Conservation (phyloP, 1,139 yeast genomes). For the Lodderomyces beijingensis region DNA sequence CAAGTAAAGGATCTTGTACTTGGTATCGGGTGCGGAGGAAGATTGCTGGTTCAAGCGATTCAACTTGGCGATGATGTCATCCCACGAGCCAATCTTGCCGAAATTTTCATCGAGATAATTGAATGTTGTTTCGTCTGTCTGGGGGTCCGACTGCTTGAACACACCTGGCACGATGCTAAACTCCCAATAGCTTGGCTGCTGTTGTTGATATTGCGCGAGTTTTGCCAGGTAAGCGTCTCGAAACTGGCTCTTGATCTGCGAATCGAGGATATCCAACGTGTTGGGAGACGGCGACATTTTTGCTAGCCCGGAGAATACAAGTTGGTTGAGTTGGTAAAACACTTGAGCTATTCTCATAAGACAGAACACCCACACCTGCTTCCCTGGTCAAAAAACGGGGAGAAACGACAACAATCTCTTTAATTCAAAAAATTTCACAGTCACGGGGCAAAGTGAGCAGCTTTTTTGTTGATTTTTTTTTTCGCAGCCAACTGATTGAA, state of each 20-base stretch:
- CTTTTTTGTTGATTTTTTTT: too few relatives aligned
- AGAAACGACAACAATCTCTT: too few relatives aligned
- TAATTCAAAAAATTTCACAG: too few relatives aligned
- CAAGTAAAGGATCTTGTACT: conserved; percentile 36
- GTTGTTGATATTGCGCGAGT: conserved; percentile 12
- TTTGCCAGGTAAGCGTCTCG: conserved; percentile 14
- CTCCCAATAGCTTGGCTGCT: conserved; percentile 22
- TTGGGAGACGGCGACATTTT: conserved; percentile 9
- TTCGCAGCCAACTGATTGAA: too few relatives aligned
- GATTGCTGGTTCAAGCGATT: conserved; percentile 25
- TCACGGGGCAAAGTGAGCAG: too few relatives aligned
- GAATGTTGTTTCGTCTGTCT: conserved; percentile 35
- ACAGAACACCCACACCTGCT: too few relatives aligned
- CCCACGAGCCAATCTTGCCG: conserved; percentile 35
- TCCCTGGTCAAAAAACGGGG: too few relatives aligned
- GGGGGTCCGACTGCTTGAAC: conserved; percentile 35
- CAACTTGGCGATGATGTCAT: conserved; percentile 21
- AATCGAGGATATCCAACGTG: conserved; percentile 13
- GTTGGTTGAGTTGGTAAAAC: neutral
- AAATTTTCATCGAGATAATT: conserved; percentile 38
- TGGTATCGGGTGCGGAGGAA: conserved; percentile 14
- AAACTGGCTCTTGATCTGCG: conserved; percentile 12
- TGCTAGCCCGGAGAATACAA: neutral
- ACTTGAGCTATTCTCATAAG: too few relatives aligned
- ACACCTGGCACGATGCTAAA: conserved; percentile 35